Percentiles rank a stretch among this genome's conserved stretches.
Evolutionary conservation across 2,329 filamentous ascomycete species (phyloP).

Genomic region (Neopestalotiopsis sp.): DNA sequence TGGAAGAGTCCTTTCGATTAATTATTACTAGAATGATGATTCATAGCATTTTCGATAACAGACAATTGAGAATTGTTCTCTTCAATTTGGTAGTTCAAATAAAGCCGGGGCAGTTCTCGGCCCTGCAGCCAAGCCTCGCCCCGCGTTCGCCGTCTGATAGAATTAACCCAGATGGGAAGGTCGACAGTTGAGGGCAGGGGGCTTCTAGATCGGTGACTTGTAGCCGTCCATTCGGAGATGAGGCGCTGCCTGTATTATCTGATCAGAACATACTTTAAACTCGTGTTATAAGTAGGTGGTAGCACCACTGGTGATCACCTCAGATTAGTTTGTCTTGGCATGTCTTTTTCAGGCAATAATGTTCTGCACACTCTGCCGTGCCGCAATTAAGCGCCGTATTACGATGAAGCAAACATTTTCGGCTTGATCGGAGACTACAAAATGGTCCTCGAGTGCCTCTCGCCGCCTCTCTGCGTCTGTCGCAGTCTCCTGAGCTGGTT

Average conservation of each 20-base stretch:
- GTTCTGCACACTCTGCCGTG: neutral
- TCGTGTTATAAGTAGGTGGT: constrained; percentile 11
- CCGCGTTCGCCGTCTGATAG: no score
- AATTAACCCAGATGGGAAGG: constrained; percentile 4
- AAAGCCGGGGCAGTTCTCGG: neutral
- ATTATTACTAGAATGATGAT: neutral
- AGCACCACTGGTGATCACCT: neutral
- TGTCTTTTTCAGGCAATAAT: neutral
- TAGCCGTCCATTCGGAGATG: constrained; percentile 4
- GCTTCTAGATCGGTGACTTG: neutral
- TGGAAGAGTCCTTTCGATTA: neutral
- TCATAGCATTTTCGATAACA: neutral
- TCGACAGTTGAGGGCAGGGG: neutral
- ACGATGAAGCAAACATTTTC: neutral
- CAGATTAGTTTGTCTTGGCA: constrained; percentile 15
- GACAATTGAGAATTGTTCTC: neutral
- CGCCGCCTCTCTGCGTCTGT: neutral
- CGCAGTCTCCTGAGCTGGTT: neutral
- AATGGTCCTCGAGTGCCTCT: neutral
- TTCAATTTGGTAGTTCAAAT: neutral
- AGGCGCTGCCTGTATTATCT: neutral
- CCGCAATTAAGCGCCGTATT: neutral
- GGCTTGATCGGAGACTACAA: neutral
- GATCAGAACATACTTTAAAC: no score
- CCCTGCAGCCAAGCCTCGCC: neutral